Base-by-base conservation (phyloP, 192 early-diverging fungal genomes). In the Funneliformis geosporum region DNA sequence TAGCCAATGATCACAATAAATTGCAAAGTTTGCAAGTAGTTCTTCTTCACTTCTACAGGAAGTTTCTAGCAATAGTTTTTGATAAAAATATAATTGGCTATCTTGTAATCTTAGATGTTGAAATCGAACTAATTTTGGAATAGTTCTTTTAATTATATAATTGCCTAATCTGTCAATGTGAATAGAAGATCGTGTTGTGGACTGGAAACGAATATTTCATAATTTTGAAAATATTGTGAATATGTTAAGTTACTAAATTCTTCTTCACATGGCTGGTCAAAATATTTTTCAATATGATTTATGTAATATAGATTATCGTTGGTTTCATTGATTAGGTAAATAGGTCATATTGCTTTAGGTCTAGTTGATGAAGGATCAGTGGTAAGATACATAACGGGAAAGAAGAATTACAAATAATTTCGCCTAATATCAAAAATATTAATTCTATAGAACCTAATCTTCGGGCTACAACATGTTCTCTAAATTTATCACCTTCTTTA, bases 31-130 rank as follows among this genome's bases (percentile, higher is more conserved):
- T 43, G 4, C 42, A 43, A 5, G 42, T 43, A 43, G 8, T n/a
- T n/a, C n/a, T 43, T 43, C 42, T 43, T 43, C 42, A 43, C 42
- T 43, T 43, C 42, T 43, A 43, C 7, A 43, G 2, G 42, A 25
- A 18, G 33, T 27, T 9, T 5, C 50, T 27, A 33, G 23, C 2
- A 73, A 40, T 55, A 73, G 11, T 28, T 60, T 16, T 59, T 73
- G 28, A 47, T 73, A 73, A 55, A 73, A 73, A 59, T 50, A 73
- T 7, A 27, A 40, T 73, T 73, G 46, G 27, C 72, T 47, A 73
- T 73, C 21, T 0, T 28, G 5, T 14, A 55, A 28, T 28, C 16
- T 55, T 10, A 73, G n/a, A 55, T 27, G 28, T 47, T 46, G 0
- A 60, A 16, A 59, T 33, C 44, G 0, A 6, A 23, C 23, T 25